These are phyloP conservation scores for Colletotrichum graminicola DNA, from an alignment of 2,329 filamentous ascomycete genomes.

Conservation along the genomic window DNA sequence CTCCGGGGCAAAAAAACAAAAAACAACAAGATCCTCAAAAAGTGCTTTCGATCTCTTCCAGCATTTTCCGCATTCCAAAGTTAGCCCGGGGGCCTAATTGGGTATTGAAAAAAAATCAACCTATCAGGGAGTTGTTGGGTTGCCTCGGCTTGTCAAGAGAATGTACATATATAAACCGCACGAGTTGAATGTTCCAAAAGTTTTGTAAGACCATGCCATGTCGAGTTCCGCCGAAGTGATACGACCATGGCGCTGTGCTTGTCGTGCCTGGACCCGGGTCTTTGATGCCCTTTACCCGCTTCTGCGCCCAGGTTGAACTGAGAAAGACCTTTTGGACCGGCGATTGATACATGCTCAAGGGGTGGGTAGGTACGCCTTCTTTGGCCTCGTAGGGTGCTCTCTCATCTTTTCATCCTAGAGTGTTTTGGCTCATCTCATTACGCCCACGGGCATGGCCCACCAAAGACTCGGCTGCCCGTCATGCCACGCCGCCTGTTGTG, in stretches of 20 bases:
- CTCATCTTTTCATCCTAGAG: too few species aligned
- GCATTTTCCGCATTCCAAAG: conserved; percentile 10
- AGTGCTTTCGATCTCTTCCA: conserved; percentile 14
- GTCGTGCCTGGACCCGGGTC: not conserved
- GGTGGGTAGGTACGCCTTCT: not conserved
- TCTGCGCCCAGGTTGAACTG: not conserved
- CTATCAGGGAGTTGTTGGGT: conserved; percentile 19
- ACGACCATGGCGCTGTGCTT: not conserved
- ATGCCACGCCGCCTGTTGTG: too few species aligned
- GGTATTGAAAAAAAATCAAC: conserved; percentile 22
- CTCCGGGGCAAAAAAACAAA: conserved; percentile 12
- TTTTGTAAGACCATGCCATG: not conserved
- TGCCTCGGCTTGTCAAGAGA: conserved; percentile 18
- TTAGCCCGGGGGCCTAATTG: conserved; percentile 1
- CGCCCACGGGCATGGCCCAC: too few species aligned
- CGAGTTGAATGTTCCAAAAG: conserved; percentile 32
- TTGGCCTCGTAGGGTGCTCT: not conserved
- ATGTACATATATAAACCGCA: conserved; percentile 32
- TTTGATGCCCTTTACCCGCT: not conserved
- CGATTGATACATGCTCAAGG: not conserved
- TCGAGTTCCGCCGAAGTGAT: too few species aligned
- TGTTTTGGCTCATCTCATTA: too few species aligned
- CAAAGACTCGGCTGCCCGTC: too few species aligned
- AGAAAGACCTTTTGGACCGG: not conserved
- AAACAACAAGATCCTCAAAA: conserved; percentile 8